Conservation (phyloP, 129 eudicot species). For the Centaurea solstitialis region DNA sequence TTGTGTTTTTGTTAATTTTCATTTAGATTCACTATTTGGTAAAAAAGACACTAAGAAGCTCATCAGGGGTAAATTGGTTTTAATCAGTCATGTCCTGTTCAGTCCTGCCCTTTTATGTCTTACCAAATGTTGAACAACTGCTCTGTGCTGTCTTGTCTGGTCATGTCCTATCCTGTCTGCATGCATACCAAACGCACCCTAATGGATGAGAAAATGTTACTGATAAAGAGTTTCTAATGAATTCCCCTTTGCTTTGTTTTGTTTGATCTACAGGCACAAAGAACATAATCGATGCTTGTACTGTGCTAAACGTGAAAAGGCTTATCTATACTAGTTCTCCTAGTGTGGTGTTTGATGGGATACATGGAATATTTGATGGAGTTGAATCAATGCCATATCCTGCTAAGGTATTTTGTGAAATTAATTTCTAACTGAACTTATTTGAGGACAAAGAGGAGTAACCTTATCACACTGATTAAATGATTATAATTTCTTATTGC, state of each 20-base stretch:
- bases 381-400: slow-evolving; percentile 87
- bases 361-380: slow-evolving; percentile 57
- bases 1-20: too few relatives aligned
- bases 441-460: neutral
- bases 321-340: slow-evolving; percentile 94
- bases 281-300: slow-evolving; percentile 87
- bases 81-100: too few relatives aligned
- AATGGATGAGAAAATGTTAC: neutral
- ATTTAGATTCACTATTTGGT: too few relatives aligned
- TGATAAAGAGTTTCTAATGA: neutral
- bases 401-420: slow-evolving; percentile 53
- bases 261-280: slow-evolving; percentile 62
- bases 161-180: too few relatives aligned
- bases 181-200: too few relatives aligned
- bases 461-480: neutral
- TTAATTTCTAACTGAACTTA: too few relatives aligned
- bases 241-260: neutral
- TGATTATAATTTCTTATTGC: neutral
- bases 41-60: too few relatives aligned
- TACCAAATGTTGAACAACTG: too few relatives aligned
- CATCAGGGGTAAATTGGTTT: too few relatives aligned
- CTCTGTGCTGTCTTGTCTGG: too few relatives aligned
- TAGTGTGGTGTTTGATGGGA: slow-evolving; percentile 86
- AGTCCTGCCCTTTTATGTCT: too few relatives aligned
- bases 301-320: slow-evolving; percentile 69